phyloP scores from a whole-genome alignment of 164 flowering plant species.

The Chloranthus sessilifolius region DNA sequence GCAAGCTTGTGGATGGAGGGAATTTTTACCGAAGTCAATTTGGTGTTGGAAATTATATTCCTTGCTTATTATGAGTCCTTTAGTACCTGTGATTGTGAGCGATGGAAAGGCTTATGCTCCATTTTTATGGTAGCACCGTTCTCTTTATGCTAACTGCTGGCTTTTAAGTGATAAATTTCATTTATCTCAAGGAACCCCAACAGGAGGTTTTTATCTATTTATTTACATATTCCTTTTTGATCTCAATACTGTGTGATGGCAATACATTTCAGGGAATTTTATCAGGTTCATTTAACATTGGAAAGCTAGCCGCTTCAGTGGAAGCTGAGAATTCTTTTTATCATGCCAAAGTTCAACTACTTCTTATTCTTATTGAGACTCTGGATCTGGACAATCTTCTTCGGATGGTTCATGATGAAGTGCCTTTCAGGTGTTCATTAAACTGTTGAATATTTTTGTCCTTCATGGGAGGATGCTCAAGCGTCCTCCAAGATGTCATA shows the following conservation, averaged over 20 bases:
- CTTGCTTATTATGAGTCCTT: conserved; percentile 77
- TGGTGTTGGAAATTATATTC: conserved; percentile 85
- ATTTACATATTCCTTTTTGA: too few species aligned
- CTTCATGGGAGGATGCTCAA: too few species aligned
- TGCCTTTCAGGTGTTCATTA: conserved; percentile 60
- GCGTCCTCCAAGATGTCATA: too few species aligned
- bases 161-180: not conserved
- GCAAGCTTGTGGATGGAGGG: conserved; percentile 92
- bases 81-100: conserved; percentile 53
- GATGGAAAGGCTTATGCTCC: conserved; percentile 67
- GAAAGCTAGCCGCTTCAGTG: conserved; percentile 55
- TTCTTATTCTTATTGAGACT: conserved; percentile 79
- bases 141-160: conserved; percentile 1
- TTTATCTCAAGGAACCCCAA: conserved; percentile 1
- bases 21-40: conserved; percentile 68
- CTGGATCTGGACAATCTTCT: conserved; percentile 79
- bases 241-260: not conserved
- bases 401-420: conserved; percentile 78
- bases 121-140: conserved; percentile 59
- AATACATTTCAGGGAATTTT: conserved; percentile 49
- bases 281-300: conserved; percentile 53
- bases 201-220: too few species aligned
- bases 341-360: conserved; percentile 72
- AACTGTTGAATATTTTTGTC: not conserved
- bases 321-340: conserved; percentile 52